Evolutionary conservation across 352 stramenopile genomes (phyloP).

Genomic region (Globisporangium acanthophoron): DNA sequence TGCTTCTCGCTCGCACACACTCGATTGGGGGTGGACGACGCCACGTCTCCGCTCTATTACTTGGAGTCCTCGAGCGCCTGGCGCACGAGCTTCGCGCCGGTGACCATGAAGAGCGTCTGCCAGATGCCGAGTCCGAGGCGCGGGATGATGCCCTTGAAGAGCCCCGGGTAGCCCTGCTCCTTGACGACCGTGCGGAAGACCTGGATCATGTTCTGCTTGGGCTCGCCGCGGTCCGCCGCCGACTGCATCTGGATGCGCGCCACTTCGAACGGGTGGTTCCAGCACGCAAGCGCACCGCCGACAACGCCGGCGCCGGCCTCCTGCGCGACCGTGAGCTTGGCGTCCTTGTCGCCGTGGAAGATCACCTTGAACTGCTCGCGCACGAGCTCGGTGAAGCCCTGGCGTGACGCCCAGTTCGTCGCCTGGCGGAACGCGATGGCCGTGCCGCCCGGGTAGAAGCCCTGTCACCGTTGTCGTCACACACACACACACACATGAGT

Average conservation of each 20-base stretch:
- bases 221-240: conserved; percentile 79
- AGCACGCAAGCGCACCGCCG: conserved; percentile 82
- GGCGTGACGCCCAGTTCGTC: conserved; percentile 89
- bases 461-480: conserved; percentile 14
- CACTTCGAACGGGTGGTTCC: conserved; percentile 92
- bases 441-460: conserved; percentile 89
- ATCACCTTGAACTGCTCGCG: conserved; percentile 79
- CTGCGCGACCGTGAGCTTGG: conserved; percentile 86
- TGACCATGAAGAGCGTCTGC: conserved; percentile 93
- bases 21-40: neutral
- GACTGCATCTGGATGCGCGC: conserved; percentile 92
- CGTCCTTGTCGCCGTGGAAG: conserved; percentile 77
- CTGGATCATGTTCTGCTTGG: conserved; percentile 88
- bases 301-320: conserved; percentile 84
- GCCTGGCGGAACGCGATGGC: conserved; percentile 89
- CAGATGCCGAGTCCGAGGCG: conserved; percentile 83
- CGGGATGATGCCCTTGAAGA: conserved; percentile 91
- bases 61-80: conserved; percentile 70
- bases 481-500: neutral
- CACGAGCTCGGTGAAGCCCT: conserved; percentile 89
- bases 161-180: conserved; percentile 72
- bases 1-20: too few relatives aligned
- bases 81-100: conserved; percentile 86
- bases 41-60: conserved; percentile 11
- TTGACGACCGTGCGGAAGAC: conserved; percentile 84